These are phyloP conservation scores for Huntiella omanensis DNA, from an alignment of 2,329 filamentous ascomycete species.

Conservation along the genomic window DNA sequence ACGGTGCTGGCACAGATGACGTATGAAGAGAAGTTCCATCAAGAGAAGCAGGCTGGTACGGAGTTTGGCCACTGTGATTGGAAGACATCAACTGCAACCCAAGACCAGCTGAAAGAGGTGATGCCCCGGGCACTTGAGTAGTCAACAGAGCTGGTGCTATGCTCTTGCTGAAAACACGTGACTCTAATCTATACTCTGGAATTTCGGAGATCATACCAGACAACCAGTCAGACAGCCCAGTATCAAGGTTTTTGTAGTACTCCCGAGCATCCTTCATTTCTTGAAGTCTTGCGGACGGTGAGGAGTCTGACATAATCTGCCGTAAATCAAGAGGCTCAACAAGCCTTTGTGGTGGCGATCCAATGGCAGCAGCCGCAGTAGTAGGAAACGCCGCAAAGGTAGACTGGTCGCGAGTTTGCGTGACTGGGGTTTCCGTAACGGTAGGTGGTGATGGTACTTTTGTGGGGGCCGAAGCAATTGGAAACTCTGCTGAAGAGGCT, in stretches of 20 bases:
- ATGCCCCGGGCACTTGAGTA: conserved; percentile 14
- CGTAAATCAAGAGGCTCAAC: conserved; percentile 6
- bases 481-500: too few relatives aligned
- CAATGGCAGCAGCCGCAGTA: conserved; percentile 4
- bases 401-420: not conserved
- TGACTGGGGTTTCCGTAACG: not conserved
- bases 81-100: not conserved
- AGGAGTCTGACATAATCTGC: conserved; percentile 4
- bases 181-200: conserved; percentile 28
- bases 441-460: not conserved
- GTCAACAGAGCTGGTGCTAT: conserved; percentile 1
- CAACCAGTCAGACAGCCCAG: conserved; percentile 7
- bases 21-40: conserved; percentile 21
- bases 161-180: conserved; percentile 16
- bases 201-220: conserved; percentile 17
- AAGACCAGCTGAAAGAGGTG: conserved; percentile 17
- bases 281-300: not conserved
- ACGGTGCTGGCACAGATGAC: conserved; percentile 15
- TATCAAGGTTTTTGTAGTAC: conserved; percentile 1
- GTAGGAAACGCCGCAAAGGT: not conserved
- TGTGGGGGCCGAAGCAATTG: not conserved
- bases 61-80: conserved; percentile 16
- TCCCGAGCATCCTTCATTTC: conserved; percentile 7
- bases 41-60: conserved; percentile 38
- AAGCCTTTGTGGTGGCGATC: conserved; percentile 3